These are phyloP conservation scores for Trichoderma asperellum DNA, from an alignment of 2,329 filamentous ascomycete species.

Conservation along the genomic window DNA sequence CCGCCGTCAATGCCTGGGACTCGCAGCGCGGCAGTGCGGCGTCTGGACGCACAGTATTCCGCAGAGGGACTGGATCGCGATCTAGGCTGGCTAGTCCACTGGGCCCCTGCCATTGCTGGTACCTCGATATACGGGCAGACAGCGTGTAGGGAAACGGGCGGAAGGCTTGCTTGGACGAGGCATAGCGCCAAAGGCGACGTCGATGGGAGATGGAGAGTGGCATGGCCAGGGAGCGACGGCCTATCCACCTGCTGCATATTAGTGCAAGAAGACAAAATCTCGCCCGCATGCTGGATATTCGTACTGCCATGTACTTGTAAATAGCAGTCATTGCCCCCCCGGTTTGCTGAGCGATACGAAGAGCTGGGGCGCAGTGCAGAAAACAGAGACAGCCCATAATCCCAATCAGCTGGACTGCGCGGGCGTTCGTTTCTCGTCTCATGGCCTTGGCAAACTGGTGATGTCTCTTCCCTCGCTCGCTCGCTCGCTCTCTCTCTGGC, in stretches of 20 bases:
- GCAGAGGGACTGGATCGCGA: conserved; percentile 20
- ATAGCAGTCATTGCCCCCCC: neutral
- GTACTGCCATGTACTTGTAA: neutral
- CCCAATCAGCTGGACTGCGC: neutral
- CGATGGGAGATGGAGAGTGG: neutral
- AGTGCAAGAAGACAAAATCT: neutral
- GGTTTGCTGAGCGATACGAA: neutral
- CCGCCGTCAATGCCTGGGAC: neutral
- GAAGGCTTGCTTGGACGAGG: neutral
- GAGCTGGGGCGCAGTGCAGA: neutral
- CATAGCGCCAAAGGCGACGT: neutral
- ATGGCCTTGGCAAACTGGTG: neutral
- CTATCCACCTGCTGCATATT: neutral
- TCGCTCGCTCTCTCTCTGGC: neutral
- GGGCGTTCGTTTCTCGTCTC: neutral
- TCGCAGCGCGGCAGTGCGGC: neutral
- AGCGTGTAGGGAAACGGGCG: neutral
- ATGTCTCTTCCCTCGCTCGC: neutral
- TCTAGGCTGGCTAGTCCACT: neutral
- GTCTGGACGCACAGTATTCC: conserved; percentile 13
- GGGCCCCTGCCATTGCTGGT: neutral
- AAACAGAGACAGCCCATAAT: neutral
- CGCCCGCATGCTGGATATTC: neutral
- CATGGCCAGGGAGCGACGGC: neutral
- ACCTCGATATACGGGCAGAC: neutral